Conservation (phyloP, 2,329 filamentous ascomycete genomes). For the Alternaria longipes region DNA sequence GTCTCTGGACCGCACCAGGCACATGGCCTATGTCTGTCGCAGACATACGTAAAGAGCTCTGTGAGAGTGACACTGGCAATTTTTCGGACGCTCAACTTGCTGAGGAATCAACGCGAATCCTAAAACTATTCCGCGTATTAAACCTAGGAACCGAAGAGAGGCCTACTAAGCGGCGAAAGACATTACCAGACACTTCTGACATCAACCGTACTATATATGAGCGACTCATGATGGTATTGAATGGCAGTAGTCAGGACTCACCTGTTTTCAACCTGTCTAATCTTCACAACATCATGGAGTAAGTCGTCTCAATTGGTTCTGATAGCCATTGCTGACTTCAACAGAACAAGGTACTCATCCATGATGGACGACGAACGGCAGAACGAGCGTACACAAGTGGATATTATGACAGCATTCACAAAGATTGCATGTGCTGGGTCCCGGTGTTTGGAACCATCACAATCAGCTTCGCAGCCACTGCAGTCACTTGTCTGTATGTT, state of each 20-base stretch:
- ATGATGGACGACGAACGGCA: constrained; percentile 25
- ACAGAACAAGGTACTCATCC: constrained; percentile 36
- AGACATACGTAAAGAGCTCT: constrained; percentile 34
- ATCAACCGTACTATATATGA: constrained; percentile 27
- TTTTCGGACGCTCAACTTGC: constrained; percentile 39
- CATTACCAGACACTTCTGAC: constrained; percentile 22
- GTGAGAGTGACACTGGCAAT: constrained; percentile 22
- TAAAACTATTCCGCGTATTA: constrained; percentile 28
- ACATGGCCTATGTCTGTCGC: constrained; percentile 37
- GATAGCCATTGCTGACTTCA: constrained; percentile 16
- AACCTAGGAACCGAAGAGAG: constrained; percentile 33
- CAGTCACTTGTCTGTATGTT: constrained; percentile 30
- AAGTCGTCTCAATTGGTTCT: constrained; percentile 12
- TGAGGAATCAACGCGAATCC: constrained; percentile 25
- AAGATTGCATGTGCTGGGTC: constrained; percentile 49
- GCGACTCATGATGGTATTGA: constrained; percentile 33
- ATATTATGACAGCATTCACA: constrained; percentile 40
- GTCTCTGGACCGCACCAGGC: constrained; percentile 44
- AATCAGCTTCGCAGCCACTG: constrained; percentile 18
- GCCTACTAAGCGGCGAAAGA: constrained; percentile 44
- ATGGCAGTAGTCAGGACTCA: constrained; percentile 34
- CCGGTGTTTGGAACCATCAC: constrained; percentile 25
- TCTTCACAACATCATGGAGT: constrained; percentile 41
- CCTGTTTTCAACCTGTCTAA: constrained; percentile 31
- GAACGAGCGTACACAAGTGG: constrained; percentile 31